These are phyloP conservation scores for Rhodotorula sp. DNA, from an alignment of 1,284 basidiomycete genomes.

Conservation along the genomic window DNA sequence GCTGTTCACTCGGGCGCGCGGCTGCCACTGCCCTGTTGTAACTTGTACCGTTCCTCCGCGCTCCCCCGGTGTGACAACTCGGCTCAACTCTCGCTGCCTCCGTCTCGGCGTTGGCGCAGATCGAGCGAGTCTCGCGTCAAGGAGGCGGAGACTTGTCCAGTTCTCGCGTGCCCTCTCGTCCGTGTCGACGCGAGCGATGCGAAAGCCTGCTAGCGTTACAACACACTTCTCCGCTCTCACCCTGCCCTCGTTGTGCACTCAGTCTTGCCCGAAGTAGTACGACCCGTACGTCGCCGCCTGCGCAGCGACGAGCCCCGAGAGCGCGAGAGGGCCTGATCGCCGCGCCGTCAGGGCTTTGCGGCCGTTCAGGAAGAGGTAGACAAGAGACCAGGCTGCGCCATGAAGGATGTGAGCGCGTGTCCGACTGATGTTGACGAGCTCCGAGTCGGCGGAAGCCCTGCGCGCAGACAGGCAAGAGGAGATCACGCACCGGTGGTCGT, in stretches of 20 bases:
- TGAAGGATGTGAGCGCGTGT: neutral
- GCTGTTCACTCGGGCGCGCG: too few relatives aligned
- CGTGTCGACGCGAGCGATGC: neutral
- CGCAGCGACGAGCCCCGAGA: constrained; percentile 15
- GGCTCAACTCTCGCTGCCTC: too few relatives aligned
- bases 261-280: constrained; percentile 22
- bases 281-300: constrained; percentile 29
- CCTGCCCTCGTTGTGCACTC: neutral
- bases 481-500: constrained; percentile 35
- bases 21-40: neutral
- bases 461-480: neutral
- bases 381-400: constrained; percentile 39
- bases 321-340: constrained; percentile 23
- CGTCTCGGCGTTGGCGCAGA: too few relatives aligned
- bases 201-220: neutral
- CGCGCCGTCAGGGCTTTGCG: constrained; percentile 25
- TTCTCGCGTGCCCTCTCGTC: neutral
- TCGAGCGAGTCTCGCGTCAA: too few relatives aligned
- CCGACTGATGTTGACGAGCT: too few relatives aligned
- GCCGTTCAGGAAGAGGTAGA: constrained; percentile 41
- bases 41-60: neutral
- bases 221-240: neutral
- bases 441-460: neutral
- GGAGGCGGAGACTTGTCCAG: too few relatives aligned
- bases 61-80: neutral